Base-by-base conservation (phyloP, 148 eudicot species). In the Amaranthus hypochondriacus region DNA sequence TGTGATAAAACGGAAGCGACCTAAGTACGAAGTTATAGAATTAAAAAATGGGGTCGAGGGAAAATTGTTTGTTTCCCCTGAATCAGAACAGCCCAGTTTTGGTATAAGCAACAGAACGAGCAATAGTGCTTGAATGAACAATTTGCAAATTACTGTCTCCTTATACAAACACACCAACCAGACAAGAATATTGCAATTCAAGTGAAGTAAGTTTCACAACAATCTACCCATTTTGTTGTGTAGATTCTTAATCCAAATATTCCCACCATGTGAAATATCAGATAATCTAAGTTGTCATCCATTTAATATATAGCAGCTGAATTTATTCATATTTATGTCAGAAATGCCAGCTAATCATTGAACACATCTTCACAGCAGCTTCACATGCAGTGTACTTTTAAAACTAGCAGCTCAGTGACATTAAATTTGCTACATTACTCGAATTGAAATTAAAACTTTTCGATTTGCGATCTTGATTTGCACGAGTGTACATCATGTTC, bases 381-480 rank as follows among this genome's bases (percentile, higher is more conserved):
- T 56, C 62, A 70, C 73, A 44, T 55, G 42, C 11, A 2, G 47
- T 56, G 52, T 47, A 14, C 44, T 14, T 70, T 4, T 10, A 14
- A 50, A 8, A 68, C 18, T 49, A 48, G 66, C 66, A 21, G 21
- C 51, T 46, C 21, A 48, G 18, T 3, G 47, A 46, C 54, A 5
- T 51, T 51, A 51, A 51, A 51, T 5, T 51, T 9, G 9, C 55
- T 28, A 52, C 55, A 52, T 5, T 5, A 52, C 6, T 52, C 6
- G 10, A 52, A 6, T 9, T 2, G 10, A 52, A 52, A 52, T 52
- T 5, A 52, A 61, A 14, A 73, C 44, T 21, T n/a, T 62, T 55
- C 44, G 21, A 56, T 77, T 70, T 57, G 59, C 65, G 58, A 77
- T 28, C 71, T 49, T 66, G 62, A 15, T 66, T 68, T 53, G 75